These are phyloP conservation scores for Lachancea waltii DNA, from an alignment of 805 yeast genomes.

Conservation along the genomic window DNA sequence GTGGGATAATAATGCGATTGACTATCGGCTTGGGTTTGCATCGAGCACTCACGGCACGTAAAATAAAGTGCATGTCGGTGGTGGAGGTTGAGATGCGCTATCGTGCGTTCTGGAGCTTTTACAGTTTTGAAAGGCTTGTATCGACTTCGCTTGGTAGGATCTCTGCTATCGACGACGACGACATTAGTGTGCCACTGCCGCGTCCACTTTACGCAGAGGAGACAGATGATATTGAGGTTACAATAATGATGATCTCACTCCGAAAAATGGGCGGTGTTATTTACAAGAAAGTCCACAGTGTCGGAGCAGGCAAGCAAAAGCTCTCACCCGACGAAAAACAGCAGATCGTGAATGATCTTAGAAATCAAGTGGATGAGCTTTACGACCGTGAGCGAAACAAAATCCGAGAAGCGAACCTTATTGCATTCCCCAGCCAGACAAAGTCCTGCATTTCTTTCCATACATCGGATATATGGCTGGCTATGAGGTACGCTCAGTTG, in stretches of 20 bases:
- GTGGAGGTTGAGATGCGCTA: constrained; percentile 39
- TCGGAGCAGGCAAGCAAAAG: constrained; percentile 33
- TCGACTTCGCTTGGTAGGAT: constrained; percentile 46
- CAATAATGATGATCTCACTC: constrained; percentile 38
- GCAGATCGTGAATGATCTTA: constrained; percentile 29
- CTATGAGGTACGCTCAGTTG: constrained; percentile 41
- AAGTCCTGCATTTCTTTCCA: constrained; percentile 27
- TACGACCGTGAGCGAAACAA: constrained; percentile 24
- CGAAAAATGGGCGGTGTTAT: constrained; percentile 44
- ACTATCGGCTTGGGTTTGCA: constrained; percentile 43
- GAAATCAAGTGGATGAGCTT: constrained; percentile 31
- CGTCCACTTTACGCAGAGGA: constrained; percentile 37
- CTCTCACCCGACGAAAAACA: constrained; percentile 30
- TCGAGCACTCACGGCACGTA: constrained; percentile 31
- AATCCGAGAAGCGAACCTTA: constrained; percentile 20
- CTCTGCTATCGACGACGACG: constrained; percentile 42
- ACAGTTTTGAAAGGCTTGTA: constrained; percentile 42
- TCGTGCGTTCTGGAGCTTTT: constrained; percentile 45
- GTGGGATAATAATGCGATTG: constrained; percentile 42
- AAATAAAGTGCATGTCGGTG: constrained; percentile 26
- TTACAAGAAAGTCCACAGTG: constrained; percentile 41
- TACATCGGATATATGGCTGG: constrained; percentile 32
- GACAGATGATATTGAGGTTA: constrained; percentile 35
- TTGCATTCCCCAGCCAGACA: constrained; percentile 8
- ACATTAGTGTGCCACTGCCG: constrained; percentile 42